Evolutionary conservation across 768 basidiomycete species (phyloP), one percentile per base, ranked within the genome.

Genomic region (Russula olivacea): DNA sequence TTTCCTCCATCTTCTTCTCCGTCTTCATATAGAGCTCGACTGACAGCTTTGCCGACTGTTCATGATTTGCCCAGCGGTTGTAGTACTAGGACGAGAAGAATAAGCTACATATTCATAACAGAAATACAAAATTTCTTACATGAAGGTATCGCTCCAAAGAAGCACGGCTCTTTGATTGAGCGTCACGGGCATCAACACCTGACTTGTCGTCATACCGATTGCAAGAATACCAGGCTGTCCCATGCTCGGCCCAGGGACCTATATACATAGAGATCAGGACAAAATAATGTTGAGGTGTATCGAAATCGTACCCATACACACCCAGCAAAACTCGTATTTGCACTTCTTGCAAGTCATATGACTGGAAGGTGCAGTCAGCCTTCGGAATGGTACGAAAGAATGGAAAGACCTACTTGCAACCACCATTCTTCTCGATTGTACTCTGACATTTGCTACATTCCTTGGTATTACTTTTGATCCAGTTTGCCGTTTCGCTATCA

Each of bases 321-420:
- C 95, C 97, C 97, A 99, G 74, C 97, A 99, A 74, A 98, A 99
- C 78, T 93, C 92, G 68, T 93, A 85, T 71, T 93, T 96, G 82
- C 97, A 98, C 77, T 98, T 98, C 82, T 97, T 96, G 80, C 97
- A 98, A 21, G 96, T 98, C 96, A 99, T 99, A 74, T 99, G 97
- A 80, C 95, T 97, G 67, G 10, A 45, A 25, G 21, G 52, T 66
- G 47, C 52, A 56, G 58, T 71, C 40, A 69, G 68, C 49, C 34
- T 55, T 40, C 30, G 28, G 50, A 12, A 54, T 47, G 49, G 36
- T 63, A 48, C 61, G 10, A 23, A 61, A 43, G 50, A 58, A 10
- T 36, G 59, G 10, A 48, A 52, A 59, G 7, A 87, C 93, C 71
- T 71, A 98, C 94, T 99, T 98, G 93, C 97, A 99, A 14, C 97